Evolutionary conservation across 1,284 basidiomycete genomes (phyloP), one percentile per base, ranked within the genome.

Genomic region (Melampsora allii-populina): DNA sequence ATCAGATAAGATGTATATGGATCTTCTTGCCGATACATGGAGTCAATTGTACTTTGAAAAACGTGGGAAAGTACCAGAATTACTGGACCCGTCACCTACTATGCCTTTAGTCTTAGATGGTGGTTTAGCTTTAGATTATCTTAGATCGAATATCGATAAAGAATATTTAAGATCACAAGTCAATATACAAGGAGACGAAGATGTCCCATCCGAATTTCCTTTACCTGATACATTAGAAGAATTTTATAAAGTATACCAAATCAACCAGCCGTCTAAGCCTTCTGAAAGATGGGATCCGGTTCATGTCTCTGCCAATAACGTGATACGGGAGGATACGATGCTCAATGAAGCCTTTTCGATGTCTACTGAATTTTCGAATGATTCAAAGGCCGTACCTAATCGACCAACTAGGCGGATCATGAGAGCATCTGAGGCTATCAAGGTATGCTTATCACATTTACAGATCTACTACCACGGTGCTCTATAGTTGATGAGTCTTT

Each of bases 1-100:
- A 6, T 50, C 45, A 24, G 64, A 74, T 19, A 66, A 74, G n/a
- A 66, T 59, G 21, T 74, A 74, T 48, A 63, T 74, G 46, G 64
- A 74, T 60, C 64, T 74, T 46, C 46, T 74, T 19, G 61, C 71
- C 12, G 71, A 74, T 59, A 63, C 71, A 29, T 74, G 71, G 71
- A 66, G 63, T 17, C 64, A 74, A 61, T 12, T 74, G 10, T 74
- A 74, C 42, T 66, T 74, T 31, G 64, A 66, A 33, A 66, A 74
- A 21, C 71, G 71, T 42, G 71, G 71, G 21, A 72, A 72, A 39
- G 56, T 66, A 46, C 53, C 50, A 10, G 71, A 74, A 63, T 66
- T 74, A 31, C 10, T 29, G 21, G 71, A 74, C 31, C 64, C 64
- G 33, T 48, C 39, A 53, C 71, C 71, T 27, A 29, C n/a, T 24